A percentile compares a stretch with the other conserved stretches of the same genome.
phyloP scores from a whole-genome alignment of 768 basidiomycete genomes.

The Boletellus ananas region DNA sequence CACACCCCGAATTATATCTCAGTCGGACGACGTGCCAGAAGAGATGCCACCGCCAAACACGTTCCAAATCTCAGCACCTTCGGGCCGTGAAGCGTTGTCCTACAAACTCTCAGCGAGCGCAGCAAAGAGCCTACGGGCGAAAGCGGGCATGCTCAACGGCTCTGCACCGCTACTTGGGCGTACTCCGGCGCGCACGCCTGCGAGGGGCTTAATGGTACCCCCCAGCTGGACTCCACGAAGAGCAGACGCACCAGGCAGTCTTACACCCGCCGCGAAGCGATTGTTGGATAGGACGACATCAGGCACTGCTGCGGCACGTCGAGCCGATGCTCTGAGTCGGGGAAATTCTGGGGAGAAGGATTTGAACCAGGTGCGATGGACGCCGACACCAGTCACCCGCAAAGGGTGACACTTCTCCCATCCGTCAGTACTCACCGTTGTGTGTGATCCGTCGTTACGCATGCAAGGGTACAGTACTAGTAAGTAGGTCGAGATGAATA shows the following conservation, averaged over 20 bases:
- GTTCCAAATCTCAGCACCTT: conserved; percentile 75
- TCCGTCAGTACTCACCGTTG: conserved; percentile 5
- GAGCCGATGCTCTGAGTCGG: conserved; percentile 76
- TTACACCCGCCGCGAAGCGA: conserved; percentile 84
- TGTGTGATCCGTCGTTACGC: conserved; percentile 1
- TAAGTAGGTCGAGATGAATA: conserved; percentile 8
- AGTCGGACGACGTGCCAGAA: conserved; percentile 51
- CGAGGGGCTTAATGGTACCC: conserved; percentile 61
- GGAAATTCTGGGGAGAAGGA: conserved; percentile 57
- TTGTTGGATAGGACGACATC: conserved; percentile 70
- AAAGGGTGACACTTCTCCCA: conserved; percentile 17
- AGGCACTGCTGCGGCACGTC: conserved; percentile 56
- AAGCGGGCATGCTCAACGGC: conserved; percentile 60
- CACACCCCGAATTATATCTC: conserved; percentile 83
- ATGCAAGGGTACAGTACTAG: conserved; percentile 11
- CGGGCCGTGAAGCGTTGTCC: conserved; percentile 78
- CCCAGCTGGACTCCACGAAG: conserved; percentile 77
- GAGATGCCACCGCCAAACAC: conserved; percentile 44
- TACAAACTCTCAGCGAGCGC: conserved; percentile 80
- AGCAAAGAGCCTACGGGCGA: conserved; percentile 72
- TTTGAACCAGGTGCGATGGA: conserved; percentile 68
- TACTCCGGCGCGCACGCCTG: conserved; percentile 36
- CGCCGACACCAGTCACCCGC: conserved; percentile 61
- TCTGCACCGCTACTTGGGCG: conserved; percentile 26
- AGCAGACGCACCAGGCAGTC: conserved; percentile 63